Evolutionary conservation across 1,139 yeast species (phyloP).

Genomic region (Insectozyma bohioensis): DNA sequence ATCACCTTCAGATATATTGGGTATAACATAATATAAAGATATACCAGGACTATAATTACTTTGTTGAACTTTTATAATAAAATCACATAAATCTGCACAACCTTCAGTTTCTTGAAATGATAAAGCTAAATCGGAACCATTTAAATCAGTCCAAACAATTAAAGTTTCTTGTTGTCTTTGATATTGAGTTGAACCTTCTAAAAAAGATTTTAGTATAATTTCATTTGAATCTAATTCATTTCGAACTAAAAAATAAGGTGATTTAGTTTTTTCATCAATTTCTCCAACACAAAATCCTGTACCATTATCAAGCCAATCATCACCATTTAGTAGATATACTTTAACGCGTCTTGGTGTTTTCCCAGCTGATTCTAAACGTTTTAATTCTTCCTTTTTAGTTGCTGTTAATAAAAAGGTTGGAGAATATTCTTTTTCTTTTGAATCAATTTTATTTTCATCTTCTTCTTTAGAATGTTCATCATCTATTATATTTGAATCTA

Average conservation of each 20-base stretch:
- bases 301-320: constrained; percentile 90
- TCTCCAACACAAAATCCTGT: constrained; percentile 89
- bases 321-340: constrained; percentile 77
- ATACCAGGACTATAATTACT: constrained; percentile 61
- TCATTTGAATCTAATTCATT: constrained; percentile 66
- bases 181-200: constrained; percentile 77
- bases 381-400: constrained; percentile 8
- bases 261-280: constrained; percentile 34
- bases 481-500: not conserved
- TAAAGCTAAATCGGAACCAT: constrained; percentile 80
- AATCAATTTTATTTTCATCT: not conserved
- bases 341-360: constrained; percentile 73
- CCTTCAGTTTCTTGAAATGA: constrained; percentile 94
- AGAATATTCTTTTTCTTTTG: no score
- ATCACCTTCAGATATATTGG: constrained; percentile 35
- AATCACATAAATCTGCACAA: constrained; percentile 80
- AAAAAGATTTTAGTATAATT: constrained; percentile 59
- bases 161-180: constrained; percentile 94
- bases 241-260: constrained; percentile 68
- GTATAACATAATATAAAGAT: constrained; percentile 69
- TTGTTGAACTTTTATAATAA: constrained; percentile 68
- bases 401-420: no score
- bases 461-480: not conserved
- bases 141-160: constrained; percentile 87
- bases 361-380: constrained; percentile 11